Conservation (phyloP, 495 filamentous ascomycete species). For the Penicillium taxi region DNA sequence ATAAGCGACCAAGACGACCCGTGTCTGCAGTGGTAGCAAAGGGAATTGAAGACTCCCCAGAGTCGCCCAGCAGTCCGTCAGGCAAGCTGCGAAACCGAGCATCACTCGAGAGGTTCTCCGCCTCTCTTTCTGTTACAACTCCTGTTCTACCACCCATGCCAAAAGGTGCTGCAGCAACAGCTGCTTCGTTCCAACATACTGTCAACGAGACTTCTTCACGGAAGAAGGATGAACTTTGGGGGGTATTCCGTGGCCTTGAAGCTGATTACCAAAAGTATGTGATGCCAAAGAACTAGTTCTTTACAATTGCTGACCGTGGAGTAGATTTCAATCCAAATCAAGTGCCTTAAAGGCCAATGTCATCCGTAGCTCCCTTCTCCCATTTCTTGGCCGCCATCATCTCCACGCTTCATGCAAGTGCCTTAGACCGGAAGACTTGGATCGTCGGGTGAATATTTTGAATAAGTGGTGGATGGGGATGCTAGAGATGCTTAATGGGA, state of each 20-base stretch:
- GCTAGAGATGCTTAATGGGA: conserved; percentile 75
- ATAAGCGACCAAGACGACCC: conserved; percentile 44
- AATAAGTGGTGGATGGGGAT: conserved; percentile 96
- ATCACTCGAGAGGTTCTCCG: conserved; percentile 51
- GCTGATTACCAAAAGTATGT: conserved; percentile 69
- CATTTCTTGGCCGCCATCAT: conserved; percentile 68
- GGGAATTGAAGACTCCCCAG: conserved; percentile 34
- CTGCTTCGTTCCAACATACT: conserved; percentile 30
- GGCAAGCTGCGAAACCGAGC: conserved; percentile 49
- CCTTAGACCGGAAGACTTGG: conserved; percentile 73
- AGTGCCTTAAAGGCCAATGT: conserved; percentile 72
- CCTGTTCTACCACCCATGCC: conserved; percentile 47
- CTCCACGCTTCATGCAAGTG: conserved; percentile 61
- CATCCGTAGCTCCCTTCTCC: conserved; percentile 70
- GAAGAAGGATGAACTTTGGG: conserved; percentile 85
- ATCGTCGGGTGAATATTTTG: conserved; percentile 71
- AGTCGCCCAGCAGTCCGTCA: conserved; percentile 37
- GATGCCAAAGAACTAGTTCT: neutral
- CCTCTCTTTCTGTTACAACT: conserved; percentile 38
- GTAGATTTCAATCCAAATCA: conserved; percentile 64
- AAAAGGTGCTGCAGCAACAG: conserved; percentile 26
- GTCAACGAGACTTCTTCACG: conserved; percentile 38
- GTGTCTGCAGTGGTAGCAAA: conserved; percentile 43
- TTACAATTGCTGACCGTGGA: conserved; percentile 10
- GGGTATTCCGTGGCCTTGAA: conserved; percentile 71